Evolutionary conservation across 768 basidiomycete genomes (phyloP).

Genomic region (Russula sp.): DNA sequence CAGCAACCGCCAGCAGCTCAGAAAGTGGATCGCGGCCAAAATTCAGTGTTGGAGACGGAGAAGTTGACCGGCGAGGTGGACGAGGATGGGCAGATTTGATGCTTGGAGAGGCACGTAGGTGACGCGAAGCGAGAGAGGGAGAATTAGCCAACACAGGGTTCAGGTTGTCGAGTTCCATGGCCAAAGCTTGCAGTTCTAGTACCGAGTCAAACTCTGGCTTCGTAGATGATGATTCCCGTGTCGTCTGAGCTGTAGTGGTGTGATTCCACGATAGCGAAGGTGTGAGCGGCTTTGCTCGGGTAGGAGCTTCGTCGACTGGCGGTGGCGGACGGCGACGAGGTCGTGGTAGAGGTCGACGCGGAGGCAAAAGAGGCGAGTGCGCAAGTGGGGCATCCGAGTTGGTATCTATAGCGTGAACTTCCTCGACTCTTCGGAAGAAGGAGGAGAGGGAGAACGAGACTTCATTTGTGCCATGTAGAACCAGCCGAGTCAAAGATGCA

Average conservation of each 20-base stretch:
- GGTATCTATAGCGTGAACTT: background rate
- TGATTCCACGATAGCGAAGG: background rate
- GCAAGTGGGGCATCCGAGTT: background rate
- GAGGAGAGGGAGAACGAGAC: constrained; percentile 17
- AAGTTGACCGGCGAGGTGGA: background rate
- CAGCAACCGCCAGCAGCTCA: constrained; percentile 16
- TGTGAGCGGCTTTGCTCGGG: background rate
- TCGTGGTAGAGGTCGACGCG: background rate
- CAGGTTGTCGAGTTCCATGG: background rate
- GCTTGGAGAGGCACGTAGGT: constrained; percentile 12
- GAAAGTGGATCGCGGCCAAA: constrained; percentile 4
- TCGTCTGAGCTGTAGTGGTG: background rate
- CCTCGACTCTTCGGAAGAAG: constrained; percentile 15
- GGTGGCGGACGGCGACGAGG: constrained; percentile 6
- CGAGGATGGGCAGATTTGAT: constrained; percentile 3
- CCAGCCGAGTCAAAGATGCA: constrained; percentile 11
- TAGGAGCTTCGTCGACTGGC: background rate
- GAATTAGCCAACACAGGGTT: background rate
- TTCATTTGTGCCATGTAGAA: constrained; percentile 1
- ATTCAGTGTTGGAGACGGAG: background rate
- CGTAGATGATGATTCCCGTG: background rate
- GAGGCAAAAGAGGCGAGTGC: background rate
- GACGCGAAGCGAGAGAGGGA: background rate
- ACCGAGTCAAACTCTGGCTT: background rate
- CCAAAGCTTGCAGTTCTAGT: constrained; percentile 5